Conservation (phyloP, 257 asterid genomes). For the Capsicum chinense region DNA sequence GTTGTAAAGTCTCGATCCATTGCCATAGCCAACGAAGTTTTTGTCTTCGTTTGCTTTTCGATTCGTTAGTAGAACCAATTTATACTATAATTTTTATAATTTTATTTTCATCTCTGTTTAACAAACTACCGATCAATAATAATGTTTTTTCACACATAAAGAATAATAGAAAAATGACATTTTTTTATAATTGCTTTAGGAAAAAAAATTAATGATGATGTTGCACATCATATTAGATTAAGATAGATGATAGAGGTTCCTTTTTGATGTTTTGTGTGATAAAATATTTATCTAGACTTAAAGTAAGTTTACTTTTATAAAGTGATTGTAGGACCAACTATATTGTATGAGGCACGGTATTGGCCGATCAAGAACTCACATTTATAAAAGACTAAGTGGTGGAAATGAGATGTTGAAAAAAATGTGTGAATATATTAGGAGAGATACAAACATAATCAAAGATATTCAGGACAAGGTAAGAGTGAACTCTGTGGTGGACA, state of each 20-base stretch:
- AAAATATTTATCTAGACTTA: neutral
- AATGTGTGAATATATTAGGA: too few relatives aligned
- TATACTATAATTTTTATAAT: neutral
- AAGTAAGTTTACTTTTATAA: neutral
- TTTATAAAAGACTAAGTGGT: too few relatives aligned
- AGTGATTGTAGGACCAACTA: neutral
- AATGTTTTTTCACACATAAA: neutral
- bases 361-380: too few relatives aligned
- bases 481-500: too few relatives aligned
- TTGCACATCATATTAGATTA: neutral
- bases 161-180: neutral
- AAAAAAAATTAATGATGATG: neutral
- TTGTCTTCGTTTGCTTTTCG: neutral
- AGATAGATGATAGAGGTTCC: accelerated
- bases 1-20: neutral
- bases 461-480: too few relatives aligned
- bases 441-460: too few relatives aligned
- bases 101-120: neutral
- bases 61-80: neutral
- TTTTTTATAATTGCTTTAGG: neutral
- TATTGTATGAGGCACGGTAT: neutral
- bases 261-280: neutral
- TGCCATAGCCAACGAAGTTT: neutral
- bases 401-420: too few relatives aligned
- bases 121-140: neutral